Evolutionary conservation across 1,139 yeast genomes (phyloP).

Genomic region (Geotrichum fermentans): DNA sequence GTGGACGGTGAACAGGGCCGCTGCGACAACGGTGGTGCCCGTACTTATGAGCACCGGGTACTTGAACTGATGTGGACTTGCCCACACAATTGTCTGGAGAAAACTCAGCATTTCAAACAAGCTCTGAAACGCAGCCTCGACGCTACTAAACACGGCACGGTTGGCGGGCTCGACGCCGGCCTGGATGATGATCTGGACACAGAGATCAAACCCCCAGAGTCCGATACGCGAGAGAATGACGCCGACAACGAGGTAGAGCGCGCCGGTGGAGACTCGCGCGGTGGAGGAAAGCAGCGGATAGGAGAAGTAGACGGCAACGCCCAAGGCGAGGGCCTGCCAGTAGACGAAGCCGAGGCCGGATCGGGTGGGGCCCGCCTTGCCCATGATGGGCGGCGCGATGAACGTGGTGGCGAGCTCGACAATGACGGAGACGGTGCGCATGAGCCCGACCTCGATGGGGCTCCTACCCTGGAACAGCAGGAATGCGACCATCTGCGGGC

Average conservation of each 20-base stretch:
- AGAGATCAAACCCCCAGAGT: conserved; percentile 41
- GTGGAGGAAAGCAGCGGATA: conserved; percentile 11
- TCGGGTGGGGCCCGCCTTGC: conserved; percentile 30
- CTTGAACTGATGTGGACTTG: conserved; percentile 33
- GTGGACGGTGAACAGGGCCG: conserved; percentile 20
- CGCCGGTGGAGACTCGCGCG: conserved; percentile 14
- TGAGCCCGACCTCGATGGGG: conserved; percentile 33
- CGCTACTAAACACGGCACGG: conserved; percentile 37
- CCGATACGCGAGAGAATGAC: conserved; percentile 40
- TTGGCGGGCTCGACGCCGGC: conserved; percentile 32
- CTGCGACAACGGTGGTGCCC: conserved; percentile 27
- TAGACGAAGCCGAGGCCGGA: conserved; percentile 34
- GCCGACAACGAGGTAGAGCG: conserved; percentile 24
- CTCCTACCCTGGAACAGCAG: conserved; percentile 32
- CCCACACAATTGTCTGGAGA: conserved; percentile 35
- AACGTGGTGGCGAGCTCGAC: conserved; percentile 36
- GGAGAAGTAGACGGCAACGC: conserved; percentile 17
- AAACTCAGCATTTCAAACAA: conserved; percentile 35
- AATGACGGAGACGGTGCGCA: conserved; percentile 32
- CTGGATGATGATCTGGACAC: conserved; percentile 37
- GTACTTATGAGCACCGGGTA: conserved; percentile 33
- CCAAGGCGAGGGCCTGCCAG: conserved; percentile 27
- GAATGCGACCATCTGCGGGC: conserved; percentile 37
- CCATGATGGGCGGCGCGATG: conserved; percentile 31
- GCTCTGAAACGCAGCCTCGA: conserved; percentile 38